A percentile compares a stretch with the other conserved stretches of the same genome.
Evolutionary conservation across 139 green algal species (phyloP).

Genomic region (Medakamo hakoo): DNA sequence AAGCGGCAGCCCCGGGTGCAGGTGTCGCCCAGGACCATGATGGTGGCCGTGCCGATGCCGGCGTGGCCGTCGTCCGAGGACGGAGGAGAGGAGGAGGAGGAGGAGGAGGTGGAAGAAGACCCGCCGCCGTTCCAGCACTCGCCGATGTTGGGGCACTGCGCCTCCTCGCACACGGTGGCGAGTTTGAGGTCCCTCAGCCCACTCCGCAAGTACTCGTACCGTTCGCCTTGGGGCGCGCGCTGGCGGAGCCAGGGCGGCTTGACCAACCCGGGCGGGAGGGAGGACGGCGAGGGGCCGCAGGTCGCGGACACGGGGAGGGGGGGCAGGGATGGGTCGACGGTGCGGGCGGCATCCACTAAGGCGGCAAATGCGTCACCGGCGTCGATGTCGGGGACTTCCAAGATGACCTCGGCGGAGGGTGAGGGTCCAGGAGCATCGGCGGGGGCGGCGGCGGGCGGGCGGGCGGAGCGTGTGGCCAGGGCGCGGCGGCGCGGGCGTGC

Average conservation of each 20-base stretch:
- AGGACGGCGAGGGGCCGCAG: neutral
- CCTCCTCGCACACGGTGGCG: slow-evolving; percentile 79
- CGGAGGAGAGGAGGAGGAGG: too few species aligned
- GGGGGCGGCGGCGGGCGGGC: too few species aligned
- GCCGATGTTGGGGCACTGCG: slow-evolving; percentile 73
- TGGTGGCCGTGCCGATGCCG: slow-evolving; percentile 89
- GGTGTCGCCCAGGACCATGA: slow-evolving; percentile 92
- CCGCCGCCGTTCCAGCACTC: slow-evolving; percentile 40
- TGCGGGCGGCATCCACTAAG: neutral
- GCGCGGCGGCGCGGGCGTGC: too few species aligned
- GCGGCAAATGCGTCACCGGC: neutral
- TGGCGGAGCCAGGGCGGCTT: slow-evolving; percentile 95
- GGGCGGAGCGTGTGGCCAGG: neutral
- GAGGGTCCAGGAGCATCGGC: neutral
- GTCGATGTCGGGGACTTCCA: neutral
- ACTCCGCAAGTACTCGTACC: slow-evolving; percentile 62
- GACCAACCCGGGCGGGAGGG: slow-evolving; percentile 9
- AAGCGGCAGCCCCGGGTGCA: slow-evolving; percentile 65
- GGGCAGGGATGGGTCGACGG: neutral
- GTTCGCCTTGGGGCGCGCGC: slow-evolving; percentile 71
- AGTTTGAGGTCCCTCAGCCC: slow-evolving; percentile 72
- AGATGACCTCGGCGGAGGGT: neutral
- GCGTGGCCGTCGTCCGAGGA: too few species aligned
- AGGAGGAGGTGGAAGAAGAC: too few species aligned
- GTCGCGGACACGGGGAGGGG: too few species aligned